Evolutionary conservation across 495 filamentous ascomycete species (phyloP), one percentile per base, ranked within the genome.

Genomic region (Neurospora sp.): DNA sequence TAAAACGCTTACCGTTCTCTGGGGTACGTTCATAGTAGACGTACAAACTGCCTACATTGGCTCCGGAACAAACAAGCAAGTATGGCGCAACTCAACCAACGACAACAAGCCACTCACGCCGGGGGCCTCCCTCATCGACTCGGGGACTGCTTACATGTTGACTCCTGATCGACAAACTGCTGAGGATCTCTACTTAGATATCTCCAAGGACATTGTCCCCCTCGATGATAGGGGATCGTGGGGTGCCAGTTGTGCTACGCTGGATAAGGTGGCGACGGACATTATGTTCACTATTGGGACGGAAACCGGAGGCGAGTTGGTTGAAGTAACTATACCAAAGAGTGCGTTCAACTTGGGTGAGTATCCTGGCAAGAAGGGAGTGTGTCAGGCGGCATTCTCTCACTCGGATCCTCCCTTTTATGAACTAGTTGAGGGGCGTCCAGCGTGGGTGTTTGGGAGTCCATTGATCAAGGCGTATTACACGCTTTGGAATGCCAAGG

Each of bases 391-490:
- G 6, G 68, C 77, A 6, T 75, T 76, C 65, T 44, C 74, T 2
- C 39, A 75, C 71, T 74, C 74, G 37, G 35, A n/a, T 0, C 20
- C 47, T 2, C 38, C 69, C 1, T 70, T 74, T 4, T 39, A 71
- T 47, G 77, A 77, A 20, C 78, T 77, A 4, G 14, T 76, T 35
- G 12, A 71, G 5, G 68, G 72, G 0, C 42, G 73, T 8, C 75
- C 76, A 4, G 74, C 70, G 22, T 80, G 79, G 79, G 65, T 78
- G 0, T 38, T 76, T 35, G 77, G 79, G 3, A 74, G 59, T 10
- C 71, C 76, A 2, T 59, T 73, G 41, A 37, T 80, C 12, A 73
- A 76, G 72, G 65, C 70, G 20, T 80, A 77, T 39, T 78, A 78
- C 39, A 79, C 79, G 1, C 74, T 76, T 4, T 79, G 76, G 78